phyloP scores from a whole-genome alignment of 2,329 filamentous ascomycete genomes.

The Elsinoe australis region DNA sequence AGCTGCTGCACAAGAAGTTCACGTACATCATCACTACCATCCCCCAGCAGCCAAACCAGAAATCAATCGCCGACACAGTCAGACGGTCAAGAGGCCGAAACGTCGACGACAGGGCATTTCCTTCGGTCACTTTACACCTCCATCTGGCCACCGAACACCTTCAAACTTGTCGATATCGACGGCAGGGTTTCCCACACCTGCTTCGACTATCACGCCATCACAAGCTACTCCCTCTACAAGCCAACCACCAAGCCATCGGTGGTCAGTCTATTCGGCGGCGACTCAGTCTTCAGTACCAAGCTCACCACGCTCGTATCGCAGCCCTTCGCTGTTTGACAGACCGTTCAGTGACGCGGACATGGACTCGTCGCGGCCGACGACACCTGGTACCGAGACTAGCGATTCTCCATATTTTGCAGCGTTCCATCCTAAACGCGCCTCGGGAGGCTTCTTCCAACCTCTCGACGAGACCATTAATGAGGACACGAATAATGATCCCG shows the following conservation, averaged over 20 bases:
- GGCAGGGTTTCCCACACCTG: conserved; percentile 52
- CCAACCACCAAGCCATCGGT: conserved; percentile 47
- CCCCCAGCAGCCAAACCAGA: conserved; percentile 41
- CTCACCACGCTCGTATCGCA: conserved; percentile 66
- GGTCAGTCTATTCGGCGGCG: conserved; percentile 55
- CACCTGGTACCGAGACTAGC: conserved; percentile 62
- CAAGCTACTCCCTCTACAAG: conserved; percentile 33
- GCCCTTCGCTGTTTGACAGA: conserved; percentile 71
- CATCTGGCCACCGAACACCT: conserved; percentile 33
- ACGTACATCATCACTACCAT: conserved; percentile 94
- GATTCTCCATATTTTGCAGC: conserved; percentile 55
- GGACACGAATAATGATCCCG: conserved; percentile 19
- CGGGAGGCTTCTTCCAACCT: conserved; percentile 35
- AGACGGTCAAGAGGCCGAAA: conserved; percentile 51
- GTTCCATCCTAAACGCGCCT: conserved; percentile 51
- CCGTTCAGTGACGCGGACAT: conserved; percentile 49
- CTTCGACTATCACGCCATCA: conserved; percentile 28
- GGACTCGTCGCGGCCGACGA: conserved; percentile 68
- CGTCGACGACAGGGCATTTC: conserved; percentile 64
- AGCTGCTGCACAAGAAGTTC: conserved; percentile 64
- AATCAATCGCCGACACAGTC: conserved; percentile 26
- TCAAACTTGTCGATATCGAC: conserved; percentile 16
- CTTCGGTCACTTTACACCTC: conserved; percentile 42
- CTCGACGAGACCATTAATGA: conserved; percentile 19
- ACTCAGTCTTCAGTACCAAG: conserved; percentile 67